phyloP scores from a whole-genome alignment of 345 rosid genomes.

The Cochlearia excelsa region DNA sequence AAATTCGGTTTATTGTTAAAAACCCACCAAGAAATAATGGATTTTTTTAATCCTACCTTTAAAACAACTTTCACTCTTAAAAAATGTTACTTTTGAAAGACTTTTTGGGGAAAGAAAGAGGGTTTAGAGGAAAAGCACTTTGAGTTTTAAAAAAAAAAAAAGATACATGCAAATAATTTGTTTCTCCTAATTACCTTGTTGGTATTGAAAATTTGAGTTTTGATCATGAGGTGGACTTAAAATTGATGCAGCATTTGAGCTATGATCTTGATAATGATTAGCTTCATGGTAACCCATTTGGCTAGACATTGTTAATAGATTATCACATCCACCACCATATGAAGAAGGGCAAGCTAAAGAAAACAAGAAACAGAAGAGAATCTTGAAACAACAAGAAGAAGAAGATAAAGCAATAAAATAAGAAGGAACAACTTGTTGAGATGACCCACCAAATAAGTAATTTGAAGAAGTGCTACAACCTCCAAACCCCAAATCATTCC shows the following conservation, averaged over 20 bases:
- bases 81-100: conserved; percentile 18
- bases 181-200: conserved; percentile 50
- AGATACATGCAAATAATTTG: conserved; percentile 32
- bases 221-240: conserved; percentile 51
- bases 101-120: conserved; percentile 38
- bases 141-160: conserved; percentile 10
- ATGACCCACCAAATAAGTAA: conserved; percentile 35
- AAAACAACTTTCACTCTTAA: conserved; percentile 16
- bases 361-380: conserved; percentile 35
- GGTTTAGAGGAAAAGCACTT: conserved; percentile 21
- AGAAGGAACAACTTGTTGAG: conserved; percentile 25
- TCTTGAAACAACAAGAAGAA: conserved; percentile 35
- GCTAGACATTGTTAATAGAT: conserved; percentile 46
- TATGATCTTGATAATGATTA: conserved; percentile 41
- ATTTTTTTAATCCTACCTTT: conserved; percentile 1
- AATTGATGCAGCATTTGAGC: conserved; percentile 47
- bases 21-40: conserved; percentile 30
- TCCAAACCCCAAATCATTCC: conserved; percentile 39
- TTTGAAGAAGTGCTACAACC: conserved; percentile 27
- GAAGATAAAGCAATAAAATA: conserved; percentile 29
- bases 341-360: conserved; percentile 49
- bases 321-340: conserved; percentile 47
- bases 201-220: conserved; percentile 63
- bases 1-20: conserved; percentile 23
- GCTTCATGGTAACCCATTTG: conserved; percentile 70